Conservation (phyloP, 2,329 filamentous ascomycete species). For the Ascochyta clinopodiicola region DNA sequence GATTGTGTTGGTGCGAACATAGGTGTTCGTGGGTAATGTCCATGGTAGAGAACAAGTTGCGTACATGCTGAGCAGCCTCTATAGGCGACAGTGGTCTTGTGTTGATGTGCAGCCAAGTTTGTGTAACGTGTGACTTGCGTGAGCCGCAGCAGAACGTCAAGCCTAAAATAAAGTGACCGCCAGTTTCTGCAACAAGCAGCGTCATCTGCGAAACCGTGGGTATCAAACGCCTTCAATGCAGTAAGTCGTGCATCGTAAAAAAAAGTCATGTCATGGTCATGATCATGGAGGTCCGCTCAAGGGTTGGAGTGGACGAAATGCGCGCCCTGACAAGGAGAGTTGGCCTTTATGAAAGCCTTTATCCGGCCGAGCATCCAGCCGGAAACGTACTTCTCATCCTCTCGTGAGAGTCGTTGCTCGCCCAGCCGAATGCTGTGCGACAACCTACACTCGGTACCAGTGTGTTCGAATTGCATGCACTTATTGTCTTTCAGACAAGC, state of each 20-base stretch:
- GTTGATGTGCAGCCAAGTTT: background rate
- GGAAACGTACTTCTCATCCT: constrained; percentile 32
- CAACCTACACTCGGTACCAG: constrained; percentile 37
- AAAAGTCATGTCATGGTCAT: constrained; percentile 25
- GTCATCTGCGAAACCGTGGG: constrained; percentile 27
- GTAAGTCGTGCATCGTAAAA: constrained; percentile 24
- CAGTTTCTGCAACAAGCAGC: constrained; percentile 10
- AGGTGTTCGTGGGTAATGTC: background rate
- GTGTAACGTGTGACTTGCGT: background rate
- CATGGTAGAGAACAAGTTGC: background rate
- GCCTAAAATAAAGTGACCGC: background rate
- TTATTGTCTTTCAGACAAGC: constrained; percentile 38
- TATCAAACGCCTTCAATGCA: constrained; percentile 46
- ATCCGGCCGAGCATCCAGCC: constrained; percentile 44
- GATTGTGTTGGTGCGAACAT: background rate
- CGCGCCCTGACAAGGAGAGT: constrained; percentile 40
- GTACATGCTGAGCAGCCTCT: background rate
- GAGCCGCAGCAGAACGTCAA: background rate
- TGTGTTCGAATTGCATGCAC: constrained; percentile 44
- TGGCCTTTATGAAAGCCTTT: constrained; percentile 35
- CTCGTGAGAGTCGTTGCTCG: constrained; percentile 30
- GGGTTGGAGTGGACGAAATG: constrained; percentile 46
- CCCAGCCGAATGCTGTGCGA: constrained; percentile 40
- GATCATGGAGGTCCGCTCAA: constrained; percentile 21
- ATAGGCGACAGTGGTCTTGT: background rate